Percentiles rank a stretch among this genome's conserved stretches.
These are phyloP conservation scores for Mortierella sp. DNA, from an alignment of 371 early-diverging fungal species.

Conservation along the genomic window DNA sequence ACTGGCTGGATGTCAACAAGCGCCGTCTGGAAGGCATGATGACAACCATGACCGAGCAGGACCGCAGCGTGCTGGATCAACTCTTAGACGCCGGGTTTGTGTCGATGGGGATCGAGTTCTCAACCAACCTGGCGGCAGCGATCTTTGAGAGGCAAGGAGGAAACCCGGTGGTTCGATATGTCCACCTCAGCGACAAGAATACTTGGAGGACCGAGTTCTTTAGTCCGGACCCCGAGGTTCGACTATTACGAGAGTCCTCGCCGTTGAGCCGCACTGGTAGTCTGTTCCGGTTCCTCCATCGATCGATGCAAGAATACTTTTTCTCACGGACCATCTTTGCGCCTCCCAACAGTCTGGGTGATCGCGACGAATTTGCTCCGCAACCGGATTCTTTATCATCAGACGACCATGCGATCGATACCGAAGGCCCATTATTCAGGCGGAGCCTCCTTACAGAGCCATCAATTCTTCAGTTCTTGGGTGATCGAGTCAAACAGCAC, in stretches of 20 bases:
- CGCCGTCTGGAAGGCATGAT: neutral
- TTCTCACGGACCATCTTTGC: neutral
- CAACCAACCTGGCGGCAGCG: neutral
- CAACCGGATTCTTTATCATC: neutral
- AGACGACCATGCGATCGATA: neutral
- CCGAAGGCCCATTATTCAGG: neutral
- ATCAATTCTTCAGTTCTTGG: neutral
- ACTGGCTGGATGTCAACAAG: slow-evolving; percentile 14
- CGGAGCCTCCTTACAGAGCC: neutral
- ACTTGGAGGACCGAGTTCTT: neutral
- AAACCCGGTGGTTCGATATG: neutral
- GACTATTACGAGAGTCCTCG: neutral
- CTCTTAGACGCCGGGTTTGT: neutral
- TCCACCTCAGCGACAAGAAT: neutral
- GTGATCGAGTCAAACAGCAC: neutral
- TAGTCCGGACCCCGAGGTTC: neutral
- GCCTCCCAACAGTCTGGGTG: neutral
- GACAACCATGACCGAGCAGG: neutral
- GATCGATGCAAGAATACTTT: neutral
- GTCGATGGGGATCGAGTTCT: neutral
- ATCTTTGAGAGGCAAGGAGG: neutral
- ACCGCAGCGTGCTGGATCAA: neutral
- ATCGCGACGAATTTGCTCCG: neutral
- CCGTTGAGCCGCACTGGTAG: neutral
- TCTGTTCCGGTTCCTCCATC: slow-evolving; percentile 1